Percentiles rank a stretch among this genome's conserved stretches.
Evolutionary conservation across 129 eudicot genomes (phyloP).

Genomic region (Kitagawia praeruptora): DNA sequence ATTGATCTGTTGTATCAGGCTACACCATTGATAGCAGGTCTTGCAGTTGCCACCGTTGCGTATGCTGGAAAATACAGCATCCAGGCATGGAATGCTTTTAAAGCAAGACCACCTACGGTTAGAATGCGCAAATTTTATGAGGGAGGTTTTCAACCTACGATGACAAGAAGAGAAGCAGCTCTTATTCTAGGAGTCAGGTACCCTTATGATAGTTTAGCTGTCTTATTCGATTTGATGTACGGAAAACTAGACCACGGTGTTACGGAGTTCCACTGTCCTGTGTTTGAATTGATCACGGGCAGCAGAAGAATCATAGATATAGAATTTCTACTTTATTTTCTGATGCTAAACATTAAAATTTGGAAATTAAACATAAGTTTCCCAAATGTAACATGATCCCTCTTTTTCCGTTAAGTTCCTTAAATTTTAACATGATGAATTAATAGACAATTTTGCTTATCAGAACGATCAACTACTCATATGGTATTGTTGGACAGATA

Average conservation of each 20-base stretch:
- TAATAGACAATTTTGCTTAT: too few relatives aligned
- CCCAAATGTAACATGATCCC: not conserved
- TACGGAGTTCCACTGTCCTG: not conserved
- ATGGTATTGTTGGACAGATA: too few relatives aligned
- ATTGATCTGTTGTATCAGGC: constrained; percentile 28
- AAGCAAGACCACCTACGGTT: constrained; percentile 70
- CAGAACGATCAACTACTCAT: too few relatives aligned
- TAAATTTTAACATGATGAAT: not conserved
- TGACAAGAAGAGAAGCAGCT: constrained; percentile 97
- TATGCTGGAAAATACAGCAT: constrained; percentile 67
- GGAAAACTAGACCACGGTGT: not conserved
- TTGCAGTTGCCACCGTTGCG: constrained; percentile 79
- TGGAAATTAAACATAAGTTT: not conserved
- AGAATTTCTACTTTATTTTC: not conserved
- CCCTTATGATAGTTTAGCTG: not conserved
- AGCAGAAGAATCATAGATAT: not conserved
- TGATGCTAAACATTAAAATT: not conserved
- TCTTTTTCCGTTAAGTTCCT: not conserved
- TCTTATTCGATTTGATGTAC: not conserved
- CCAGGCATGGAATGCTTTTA: constrained; percentile 76
- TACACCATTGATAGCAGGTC: constrained; percentile 59
- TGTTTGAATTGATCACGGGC: not conserved
- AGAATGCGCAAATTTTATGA: constrained; percentile 70
- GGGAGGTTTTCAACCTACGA: constrained; percentile 82
- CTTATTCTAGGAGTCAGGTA: constrained; percentile 95